These are phyloP conservation scores for Trametes sanguinea DNA, from an alignment of 768 basidiomycete species.

Conservation along the genomic window DNA sequence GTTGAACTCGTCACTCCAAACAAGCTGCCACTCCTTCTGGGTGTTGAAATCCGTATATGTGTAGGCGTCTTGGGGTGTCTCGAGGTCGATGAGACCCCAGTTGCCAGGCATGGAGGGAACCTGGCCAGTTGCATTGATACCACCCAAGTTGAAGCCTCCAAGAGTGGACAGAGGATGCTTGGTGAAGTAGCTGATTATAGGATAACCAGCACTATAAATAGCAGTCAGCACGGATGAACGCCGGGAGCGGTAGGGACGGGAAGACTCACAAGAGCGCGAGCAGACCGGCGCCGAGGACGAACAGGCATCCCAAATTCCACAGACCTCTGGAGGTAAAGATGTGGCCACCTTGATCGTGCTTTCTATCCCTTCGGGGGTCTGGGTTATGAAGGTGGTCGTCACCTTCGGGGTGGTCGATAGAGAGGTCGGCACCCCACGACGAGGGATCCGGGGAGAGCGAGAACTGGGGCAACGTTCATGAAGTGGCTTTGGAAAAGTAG, in stretches of 20 bases:
- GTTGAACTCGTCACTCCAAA: conserved; percentile 86
- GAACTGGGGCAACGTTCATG: conserved; percentile 45
- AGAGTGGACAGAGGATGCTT: conserved; percentile 33
- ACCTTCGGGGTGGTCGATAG: conserved; percentile 48
- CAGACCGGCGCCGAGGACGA: conserved; percentile 49
- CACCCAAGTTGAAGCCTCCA: conserved; percentile 48
- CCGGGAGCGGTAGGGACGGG: neutral
- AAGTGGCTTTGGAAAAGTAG: neutral
- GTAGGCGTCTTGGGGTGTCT: conserved; percentile 51
- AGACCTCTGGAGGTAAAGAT: conserved; percentile 63
- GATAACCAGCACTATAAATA: conserved; percentile 44
- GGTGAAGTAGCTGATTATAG: conserved; percentile 43
- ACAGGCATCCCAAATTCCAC: conserved; percentile 71
- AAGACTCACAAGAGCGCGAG: conserved; percentile 60
- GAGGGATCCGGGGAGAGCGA: conserved; percentile 74
- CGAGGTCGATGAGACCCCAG: conserved; percentile 53
- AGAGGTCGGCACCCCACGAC: conserved; percentile 71
- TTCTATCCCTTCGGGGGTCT: conserved; percentile 37
- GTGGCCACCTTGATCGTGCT: conserved; percentile 42
- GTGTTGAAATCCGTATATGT: conserved; percentile 32
- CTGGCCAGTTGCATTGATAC: conserved; percentile 48
- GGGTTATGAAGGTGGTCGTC: conserved; percentile 80
- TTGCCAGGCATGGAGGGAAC: conserved; percentile 44
- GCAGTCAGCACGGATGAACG: conserved; percentile 22
- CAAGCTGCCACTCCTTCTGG: conserved; percentile 50